Evolutionary conservation across 768 basidiomycete species (phyloP).

Genomic region (Lentinula lateritia): DNA sequence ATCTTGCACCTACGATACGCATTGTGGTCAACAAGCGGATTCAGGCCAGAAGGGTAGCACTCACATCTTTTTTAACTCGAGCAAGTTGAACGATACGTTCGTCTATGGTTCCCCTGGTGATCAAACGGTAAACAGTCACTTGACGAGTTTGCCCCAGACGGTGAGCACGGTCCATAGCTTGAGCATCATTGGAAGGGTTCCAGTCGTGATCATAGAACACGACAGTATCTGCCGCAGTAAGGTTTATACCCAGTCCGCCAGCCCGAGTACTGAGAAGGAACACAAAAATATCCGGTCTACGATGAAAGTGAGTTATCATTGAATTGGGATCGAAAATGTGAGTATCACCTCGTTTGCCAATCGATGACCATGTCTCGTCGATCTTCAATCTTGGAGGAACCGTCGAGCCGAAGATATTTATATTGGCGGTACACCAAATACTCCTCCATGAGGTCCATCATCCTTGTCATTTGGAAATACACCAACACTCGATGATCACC

Average conservation of each 20-base stretch:
- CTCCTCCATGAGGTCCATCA: slow-evolving; percentile 99
- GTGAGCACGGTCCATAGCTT: slow-evolving; percentile 98
- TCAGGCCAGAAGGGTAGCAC: slow-evolving; percentile 15
- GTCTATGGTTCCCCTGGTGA: slow-evolving; percentile 92
- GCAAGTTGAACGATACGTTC: slow-evolving; percentile 97
- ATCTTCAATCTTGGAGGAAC: slow-evolving; percentile 92
- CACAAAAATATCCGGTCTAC: slow-evolving; percentile 81
- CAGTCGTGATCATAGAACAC: slow-evolving; percentile 94
- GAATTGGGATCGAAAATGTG: slow-evolving; percentile 13
- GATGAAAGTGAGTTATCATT: slow-evolving; percentile 3
- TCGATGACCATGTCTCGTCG: slow-evolving; percentile 98
- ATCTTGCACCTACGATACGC: slow-evolving; percentile 77
- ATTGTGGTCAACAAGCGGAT: slow-evolving; percentile 6
- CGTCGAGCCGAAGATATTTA: slow-evolving; percentile 90
- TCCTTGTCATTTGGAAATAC: slow-evolving; percentile 99
- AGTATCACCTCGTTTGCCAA: slow-evolving; percentile 86
- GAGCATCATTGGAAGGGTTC: slow-evolving; percentile 97
- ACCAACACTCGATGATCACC: slow-evolving; percentile 91
- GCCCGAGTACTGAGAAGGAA: slow-evolving; percentile 92
- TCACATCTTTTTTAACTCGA: slow-evolving; percentile 92
- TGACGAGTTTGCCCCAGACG: slow-evolving; percentile 95
- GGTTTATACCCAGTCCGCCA: slow-evolving; percentile 93
- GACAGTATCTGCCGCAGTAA: slow-evolving; percentile 95
- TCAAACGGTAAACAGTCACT: slow-evolving; percentile 93
- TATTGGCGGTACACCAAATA: slow-evolving; percentile 96